Percentiles rank a stretch among this genome's conserved stretches.
These are phyloP conservation scores for Saccharomyces hybrid DNA, from an alignment of 1,139 yeast genomes.

Conservation along the genomic window DNA sequence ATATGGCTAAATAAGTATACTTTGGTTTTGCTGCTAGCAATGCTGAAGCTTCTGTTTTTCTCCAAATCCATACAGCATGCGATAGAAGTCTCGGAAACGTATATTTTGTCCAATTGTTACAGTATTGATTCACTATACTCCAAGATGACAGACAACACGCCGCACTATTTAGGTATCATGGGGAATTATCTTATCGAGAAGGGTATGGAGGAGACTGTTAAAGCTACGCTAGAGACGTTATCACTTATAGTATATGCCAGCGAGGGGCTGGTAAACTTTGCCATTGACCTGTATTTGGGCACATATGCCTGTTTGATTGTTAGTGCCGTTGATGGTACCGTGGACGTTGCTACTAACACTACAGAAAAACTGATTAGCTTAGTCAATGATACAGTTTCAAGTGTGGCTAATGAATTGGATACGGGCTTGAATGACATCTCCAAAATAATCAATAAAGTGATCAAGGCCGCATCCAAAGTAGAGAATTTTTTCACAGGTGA, in stretches of 20 bases:
- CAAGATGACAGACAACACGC: slow-evolving; percentile 38
- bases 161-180: slow-evolving; percentile 46
- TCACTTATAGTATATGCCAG: slow-evolving; percentile 45
- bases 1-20: slow-evolving; percentile 53
- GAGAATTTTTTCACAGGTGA: slow-evolving; percentile 48
- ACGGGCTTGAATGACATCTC: slow-evolving; percentile 52
- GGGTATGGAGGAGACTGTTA: slow-evolving; percentile 41
- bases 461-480: slow-evolving; percentile 40
- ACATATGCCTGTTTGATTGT: slow-evolving; percentile 78
- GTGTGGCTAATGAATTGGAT: slow-evolving; percentile 51
- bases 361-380: slow-evolving; percentile 51
- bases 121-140: slow-evolving; percentile 41
- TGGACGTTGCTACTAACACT: slow-evolving; percentile 65
- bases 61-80: slow-evolving; percentile 37
- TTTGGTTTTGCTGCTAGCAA: slow-evolving; percentile 38
- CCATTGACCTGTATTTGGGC: slow-evolving; percentile 67
- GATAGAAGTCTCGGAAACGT: slow-evolving; percentile 32
- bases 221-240: slow-evolving; percentile 37
- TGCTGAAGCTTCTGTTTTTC: slow-evolving; percentile 46
- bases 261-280: slow-evolving; percentile 53
- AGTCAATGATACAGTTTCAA: slow-evolving; percentile 53
- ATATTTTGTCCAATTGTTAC: slow-evolving; percentile 38
- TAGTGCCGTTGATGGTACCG: slow-evolving; percentile 64
- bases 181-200: slow-evolving; percentile 46
- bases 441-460: slow-evolving; percentile 42